Evolutionary conservation across 2,329 filamentous ascomycete species (phyloP), one percentile per base, ranked within the genome.

Genomic region (Fusarium kyushuense): DNA sequence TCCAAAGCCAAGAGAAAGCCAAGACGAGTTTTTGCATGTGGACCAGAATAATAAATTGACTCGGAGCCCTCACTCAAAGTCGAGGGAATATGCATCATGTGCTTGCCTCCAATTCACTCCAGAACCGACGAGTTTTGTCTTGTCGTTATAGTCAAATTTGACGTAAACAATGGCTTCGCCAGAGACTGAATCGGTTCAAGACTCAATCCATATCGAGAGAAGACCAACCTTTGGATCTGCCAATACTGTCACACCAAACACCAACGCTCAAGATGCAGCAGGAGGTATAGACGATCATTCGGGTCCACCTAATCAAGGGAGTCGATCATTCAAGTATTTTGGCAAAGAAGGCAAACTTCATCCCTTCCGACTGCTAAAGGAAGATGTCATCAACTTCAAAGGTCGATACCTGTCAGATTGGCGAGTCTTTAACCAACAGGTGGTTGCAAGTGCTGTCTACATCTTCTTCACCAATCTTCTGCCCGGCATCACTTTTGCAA

Each of bases 381-480:
- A 85, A 54, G 85, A 87, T 72, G 67, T 83, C 3, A 42, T 72
- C 35, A 86, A 84, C 56, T 71, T 87, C 40, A 79, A 78, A 25
- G 61, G 73, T 23, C 78, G 85, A 68, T 87, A 84, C 71, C 48
- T 79, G 3, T 87, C 84, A 3, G 85, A 87, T 69, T 87, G 85
- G 86, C 80, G 77, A 6, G 67, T 84, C 23, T 90, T 91, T 76
- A 90, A 90, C 71, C 89, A 90, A 71, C 78, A 90, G 38, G 79
- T 90, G 9, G 77, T 90, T 54, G 88, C 88, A 25, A 89, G 87
- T 71, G 85, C 88, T 2, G 83, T 90, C 30, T 90, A 89, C 76
- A 83, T 90, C 62, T 90, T 90, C 79, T 90, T 90, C 73, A 90
- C 87, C 29, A 90, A 90, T 72, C 80, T 90, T 8, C 76, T 91